These are phyloP conservation scores for Lignosus rhinocerotis DNA, from an alignment of 1,284 basidiomycete species.

Conservation along the genomic window DNA sequence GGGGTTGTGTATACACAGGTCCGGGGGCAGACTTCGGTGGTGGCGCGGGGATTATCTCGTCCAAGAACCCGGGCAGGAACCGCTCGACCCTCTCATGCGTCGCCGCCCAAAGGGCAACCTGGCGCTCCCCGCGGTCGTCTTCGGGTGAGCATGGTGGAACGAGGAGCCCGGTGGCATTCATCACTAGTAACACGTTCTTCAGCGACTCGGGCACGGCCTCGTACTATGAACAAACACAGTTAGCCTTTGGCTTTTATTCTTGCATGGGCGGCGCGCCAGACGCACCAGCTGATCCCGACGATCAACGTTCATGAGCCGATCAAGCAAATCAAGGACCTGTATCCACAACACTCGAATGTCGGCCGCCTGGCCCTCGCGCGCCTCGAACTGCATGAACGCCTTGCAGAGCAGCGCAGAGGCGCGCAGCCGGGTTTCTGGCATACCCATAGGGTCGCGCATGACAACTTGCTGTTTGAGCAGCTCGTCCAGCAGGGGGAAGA, in stretches of 20 bases:
- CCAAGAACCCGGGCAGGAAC: slow-evolving; percentile 87
- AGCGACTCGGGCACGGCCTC: slow-evolving; percentile 96
- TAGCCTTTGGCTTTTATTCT: slow-evolving; percentile 10
- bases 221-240: slow-evolving; percentile 50
- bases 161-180: slow-evolving; percentile 87
- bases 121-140: slow-evolving; percentile 61
- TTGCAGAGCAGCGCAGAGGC: slow-evolving; percentile 92
- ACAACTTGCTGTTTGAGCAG: slow-evolving; percentile 85
- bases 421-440: slow-evolving; percentile 87
- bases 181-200: slow-evolving; percentile 96
- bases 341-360: slow-evolving; percentile 87
- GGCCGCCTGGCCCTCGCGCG: slow-evolving; percentile 66
- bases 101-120: slow-evolving; percentile 79
- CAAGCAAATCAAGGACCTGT: slow-evolving; percentile 88
- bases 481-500: slow-evolving; percentile 94
- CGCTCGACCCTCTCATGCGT: slow-evolving; percentile 85
- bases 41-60: slow-evolving; percentile 61
- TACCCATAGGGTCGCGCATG: slow-evolving; percentile 79
- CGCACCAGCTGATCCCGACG: slow-evolving; percentile 85
- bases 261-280: slow-evolving; percentile 21
- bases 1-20: slow-evolving; percentile 1
- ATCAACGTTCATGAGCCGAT: slow-evolving; percentile 86
- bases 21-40: slow-evolving; percentile 24
- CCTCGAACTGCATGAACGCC: slow-evolving; percentile 91
- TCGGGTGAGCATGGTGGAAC: slow-evolving; percentile 62